These are phyloP conservation scores for Suhomyces terraborum DNA, from an alignment of 1,139 yeast genomes.

Conservation along the genomic window DNA sequence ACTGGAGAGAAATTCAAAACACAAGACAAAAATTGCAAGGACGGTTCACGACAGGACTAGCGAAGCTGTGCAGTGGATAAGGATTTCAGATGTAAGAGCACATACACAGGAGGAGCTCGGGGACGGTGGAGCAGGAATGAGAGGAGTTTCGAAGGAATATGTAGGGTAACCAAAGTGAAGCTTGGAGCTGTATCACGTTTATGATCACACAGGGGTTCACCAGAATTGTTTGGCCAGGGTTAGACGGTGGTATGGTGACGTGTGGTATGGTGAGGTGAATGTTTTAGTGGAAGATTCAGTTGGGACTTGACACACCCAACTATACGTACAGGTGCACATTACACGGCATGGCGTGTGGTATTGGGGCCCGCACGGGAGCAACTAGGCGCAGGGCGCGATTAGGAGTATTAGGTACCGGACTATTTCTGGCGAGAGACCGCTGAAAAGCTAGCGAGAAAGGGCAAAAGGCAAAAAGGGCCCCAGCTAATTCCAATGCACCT, in stretches of 20 bases:
- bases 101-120: not conserved
- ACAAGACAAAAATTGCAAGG: not conserved
- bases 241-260: not conserved
- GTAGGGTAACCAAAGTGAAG: not conserved
- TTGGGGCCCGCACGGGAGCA: not conserved
- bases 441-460: not conserved
- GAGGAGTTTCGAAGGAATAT: slow-evolving; percentile 4
- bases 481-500: not conserved
- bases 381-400: not conserved
- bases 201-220: not conserved
- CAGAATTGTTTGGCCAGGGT: not conserved
- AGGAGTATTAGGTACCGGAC: not conserved
- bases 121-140: not conserved
- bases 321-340: not conserved
- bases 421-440: not conserved
- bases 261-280: not conserved
- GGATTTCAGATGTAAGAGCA: not conserved
- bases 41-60: not conserved
- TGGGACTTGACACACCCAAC: not conserved
- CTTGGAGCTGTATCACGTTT: not conserved
- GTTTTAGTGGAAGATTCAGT: not conserved
- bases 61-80: slow-evolving; percentile 1
- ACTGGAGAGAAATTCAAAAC: not conserved
- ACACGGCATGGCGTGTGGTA: not conserved
- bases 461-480: too few species aligned